These are phyloP conservation scores for Penicillium argentinense DNA, from an alignment of 495 filamentous ascomycete species.

Conservation along the genomic window DNA sequence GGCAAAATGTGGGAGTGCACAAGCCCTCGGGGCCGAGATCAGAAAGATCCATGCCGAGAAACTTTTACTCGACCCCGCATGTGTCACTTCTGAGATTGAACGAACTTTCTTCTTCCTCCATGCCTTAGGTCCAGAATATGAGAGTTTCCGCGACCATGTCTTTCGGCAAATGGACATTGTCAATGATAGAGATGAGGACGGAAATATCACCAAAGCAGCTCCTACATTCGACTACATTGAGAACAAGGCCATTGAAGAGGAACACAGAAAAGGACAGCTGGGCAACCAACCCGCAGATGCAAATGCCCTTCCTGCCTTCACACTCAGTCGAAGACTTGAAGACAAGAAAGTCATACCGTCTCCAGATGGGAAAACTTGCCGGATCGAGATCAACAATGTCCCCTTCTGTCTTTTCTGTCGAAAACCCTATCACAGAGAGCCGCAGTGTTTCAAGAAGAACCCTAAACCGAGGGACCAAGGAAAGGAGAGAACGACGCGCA, in stretches of 20 bases:
- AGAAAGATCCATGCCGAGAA: slow-evolving; percentile 15
- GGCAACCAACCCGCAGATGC: slow-evolving; percentile 9
- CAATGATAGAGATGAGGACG: slow-evolving; percentile 11
- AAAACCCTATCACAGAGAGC: slow-evolving; percentile 13
- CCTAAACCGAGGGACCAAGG: slow-evolving; percentile 1
- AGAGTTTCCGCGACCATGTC: slow-evolving; percentile 15
- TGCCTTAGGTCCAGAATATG: slow-evolving; percentile 11
- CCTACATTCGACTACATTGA: slow-evolving; percentile 17
- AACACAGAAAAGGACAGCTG: slow-evolving; percentile 15
- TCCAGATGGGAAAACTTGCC: slow-evolving; percentile 10
- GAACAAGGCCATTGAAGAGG: slow-evolving; percentile 19
- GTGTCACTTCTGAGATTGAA: slow-evolving; percentile 15
- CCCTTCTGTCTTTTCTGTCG: slow-evolving; percentile 10
- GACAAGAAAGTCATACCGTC: slow-evolving; percentile 11
- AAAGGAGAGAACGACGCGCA: slow-evolving; percentile 1
- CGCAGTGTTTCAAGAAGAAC: slow-evolving; percentile 13
- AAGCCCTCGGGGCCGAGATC: slow-evolving; percentile 13
- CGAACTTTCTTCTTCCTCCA: slow-evolving; percentile 15
- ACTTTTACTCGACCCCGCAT: slow-evolving; percentile 11
- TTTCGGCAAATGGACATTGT: slow-evolving; percentile 16
- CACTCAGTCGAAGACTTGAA: slow-evolving; percentile 1
- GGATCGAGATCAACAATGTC: slow-evolving; percentile 14
- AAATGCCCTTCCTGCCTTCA: slow-evolving; percentile 11
- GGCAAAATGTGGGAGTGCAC: slow-evolving; percentile 10
- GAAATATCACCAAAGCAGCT: slow-evolving; percentile 13